A percentile compares a stretch with the other conserved stretches of the same genome.
phyloP scores from a whole-genome alignment of 139 green algal species.

The Chlamydomonas incerta region DNA sequence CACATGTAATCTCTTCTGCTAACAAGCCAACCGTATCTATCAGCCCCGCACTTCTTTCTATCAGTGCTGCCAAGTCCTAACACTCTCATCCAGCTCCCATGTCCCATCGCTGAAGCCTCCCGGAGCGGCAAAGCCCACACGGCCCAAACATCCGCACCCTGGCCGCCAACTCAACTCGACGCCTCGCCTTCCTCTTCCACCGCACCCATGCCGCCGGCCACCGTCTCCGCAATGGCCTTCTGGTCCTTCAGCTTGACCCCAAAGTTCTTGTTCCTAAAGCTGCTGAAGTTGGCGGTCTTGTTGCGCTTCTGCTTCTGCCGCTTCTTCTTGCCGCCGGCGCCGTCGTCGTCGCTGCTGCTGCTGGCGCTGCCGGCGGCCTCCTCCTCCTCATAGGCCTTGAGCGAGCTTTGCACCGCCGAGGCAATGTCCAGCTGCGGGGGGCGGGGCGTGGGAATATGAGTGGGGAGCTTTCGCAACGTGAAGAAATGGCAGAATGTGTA shows the following conservation, averaged over 20 bases:
- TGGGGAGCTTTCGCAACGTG: too few relatives aligned
- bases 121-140: too few relatives aligned
- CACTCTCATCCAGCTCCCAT: too few relatives aligned
- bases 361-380: background rate
- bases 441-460: too few relatives aligned
- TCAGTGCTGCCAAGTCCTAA: too few relatives aligned
- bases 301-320: slow-evolving; percentile 33
- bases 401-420: slow-evolving; percentile 26
- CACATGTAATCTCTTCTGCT: too few relatives aligned
- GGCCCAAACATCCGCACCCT: too few relatives aligned
- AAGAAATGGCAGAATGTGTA: too few relatives aligned
- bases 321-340: slow-evolving; percentile 3
- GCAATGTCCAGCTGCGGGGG: slow-evolving; percentile 24
- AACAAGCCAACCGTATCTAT: too few relatives aligned
- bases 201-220: background rate
- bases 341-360: slow-evolving; percentile 5
- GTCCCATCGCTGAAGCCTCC: too few relatives aligned
- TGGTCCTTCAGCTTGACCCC: slow-evolving; percentile 17
- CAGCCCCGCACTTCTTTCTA: too few relatives aligned
- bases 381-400: slow-evolving; percentile 19
- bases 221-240: slow-evolving; percentile 15
- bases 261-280: slow-evolving; percentile 42
- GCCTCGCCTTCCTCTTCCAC: background rate
- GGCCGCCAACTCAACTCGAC: too few relatives aligned
- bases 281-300: slow-evolving; percentile 41